Base-by-base conservation (phyloP, 768 basidiomycete species). In the Collybia mongolica region DNA sequence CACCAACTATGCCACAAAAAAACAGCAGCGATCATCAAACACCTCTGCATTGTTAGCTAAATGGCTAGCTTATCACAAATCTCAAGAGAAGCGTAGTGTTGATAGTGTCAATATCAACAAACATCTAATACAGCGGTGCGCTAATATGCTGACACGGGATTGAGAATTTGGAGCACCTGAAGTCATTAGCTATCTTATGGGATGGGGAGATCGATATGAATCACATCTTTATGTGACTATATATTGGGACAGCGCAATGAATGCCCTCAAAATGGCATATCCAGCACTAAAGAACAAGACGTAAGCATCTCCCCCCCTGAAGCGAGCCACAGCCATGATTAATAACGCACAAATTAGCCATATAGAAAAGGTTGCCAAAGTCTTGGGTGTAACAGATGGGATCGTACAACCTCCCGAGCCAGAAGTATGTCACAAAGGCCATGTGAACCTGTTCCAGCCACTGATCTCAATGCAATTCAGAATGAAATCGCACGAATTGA, bases 161-260 rank as follows among this genome's bases (percentile, higher is more conserved):
- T 62, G 69, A 36, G 76, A 79, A 48, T 61, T 75, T 8, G 65
- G 68, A 14, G 72, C 61, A 0, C 68, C 68, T 0, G 70, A 72
- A 50, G 64, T 74, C 0, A 61, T 75, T 0, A 61, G 59, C 8
- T 72, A 74, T 39, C 39, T 77, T 0, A 75, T 74, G 72, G 73
- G 72, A 2, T 75, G 71, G 72, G 69, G 68, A 0, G 74, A 76
- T 43, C 39, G 52, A 0, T 72, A 60, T 20, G 44, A 57, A 14
- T 77, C 73, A 0, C 75, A 77, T 47, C 28, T 54, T 15, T 79
- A 68, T 48, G 57, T 56, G 0, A 46, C 59, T 0, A 64, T 79
- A 0, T 72, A 68, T 38, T 74, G 68, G 71, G 57, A 64, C 11
- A 23, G 24, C 2, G 53, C 56, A 5, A 32, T 49, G 5, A 2